Conservation (phyloP, 2,329 filamentous ascomycete genomes). For the Aspergillus tanneri region DNA sequence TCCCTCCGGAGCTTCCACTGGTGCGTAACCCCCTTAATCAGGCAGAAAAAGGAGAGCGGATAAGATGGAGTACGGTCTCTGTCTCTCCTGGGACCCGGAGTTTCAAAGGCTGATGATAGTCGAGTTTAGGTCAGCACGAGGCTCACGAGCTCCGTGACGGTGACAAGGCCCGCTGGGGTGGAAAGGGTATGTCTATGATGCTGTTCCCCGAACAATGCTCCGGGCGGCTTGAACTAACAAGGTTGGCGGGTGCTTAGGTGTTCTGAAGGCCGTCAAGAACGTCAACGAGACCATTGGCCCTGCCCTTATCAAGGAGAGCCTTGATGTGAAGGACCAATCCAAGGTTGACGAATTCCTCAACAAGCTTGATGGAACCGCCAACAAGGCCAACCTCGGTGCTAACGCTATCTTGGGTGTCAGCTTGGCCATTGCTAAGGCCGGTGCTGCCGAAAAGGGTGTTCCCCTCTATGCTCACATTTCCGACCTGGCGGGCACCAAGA, state of each 20-base stretch:
- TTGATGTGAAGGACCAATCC: slow-evolving; percentile 84
- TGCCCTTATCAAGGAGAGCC: slow-evolving; percentile 74
- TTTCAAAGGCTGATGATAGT: slow-evolving; percentile 22
- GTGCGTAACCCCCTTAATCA: slow-evolving; percentile 52
- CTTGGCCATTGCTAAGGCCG: slow-evolving; percentile 82
- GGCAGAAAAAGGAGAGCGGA: neutral
- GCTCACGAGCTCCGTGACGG: slow-evolving; percentile 88
- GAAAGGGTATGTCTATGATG: slow-evolving; percentile 64
- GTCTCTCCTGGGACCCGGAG: neutral
- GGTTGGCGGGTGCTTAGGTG: slow-evolving; percentile 42
- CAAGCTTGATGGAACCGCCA: slow-evolving; percentile 77
- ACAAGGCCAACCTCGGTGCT: slow-evolving; percentile 85
- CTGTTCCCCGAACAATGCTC: neutral
- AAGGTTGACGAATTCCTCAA: slow-evolving; percentile 82
- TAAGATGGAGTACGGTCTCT: neutral
- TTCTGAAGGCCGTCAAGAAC: slow-evolving; percentile 80
- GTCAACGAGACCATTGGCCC: slow-evolving; percentile 80
- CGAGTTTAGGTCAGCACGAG: slow-evolving; percentile 72
- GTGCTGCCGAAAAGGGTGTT: slow-evolving; percentile 82
- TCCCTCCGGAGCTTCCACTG: slow-evolving; percentile 92
- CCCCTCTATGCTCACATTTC: slow-evolving; percentile 87
- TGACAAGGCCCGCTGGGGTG: slow-evolving; percentile 80
- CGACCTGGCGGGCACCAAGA: slow-evolving; percentile 84
- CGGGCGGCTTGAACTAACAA: neutral
- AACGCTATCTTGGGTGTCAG: slow-evolving; percentile 86